Conservation (phyloP, 1,284 basidiomycete species). For the Uromyces viciae-fabae region DNA sequence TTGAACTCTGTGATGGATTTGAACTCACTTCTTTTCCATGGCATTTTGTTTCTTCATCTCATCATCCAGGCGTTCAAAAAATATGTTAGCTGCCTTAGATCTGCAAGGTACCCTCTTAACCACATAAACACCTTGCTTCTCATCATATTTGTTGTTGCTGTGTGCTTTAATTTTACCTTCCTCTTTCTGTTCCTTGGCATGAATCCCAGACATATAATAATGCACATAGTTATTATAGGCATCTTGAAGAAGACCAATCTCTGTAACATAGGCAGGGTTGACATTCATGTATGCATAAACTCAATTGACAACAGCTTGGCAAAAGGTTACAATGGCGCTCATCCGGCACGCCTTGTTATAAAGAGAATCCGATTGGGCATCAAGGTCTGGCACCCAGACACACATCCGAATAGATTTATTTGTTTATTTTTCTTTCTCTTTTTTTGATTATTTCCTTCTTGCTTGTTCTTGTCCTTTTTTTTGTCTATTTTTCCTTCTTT, state of each 20-base stretch:
- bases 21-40: background rate
- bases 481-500: too few relatives aligned
- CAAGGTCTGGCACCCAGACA: background rate
- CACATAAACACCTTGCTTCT: background rate
- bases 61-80: background rate
- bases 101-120: background rate
- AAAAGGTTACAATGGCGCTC: background rate
- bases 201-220: background rate
- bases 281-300: background rate
- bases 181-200: constrained; percentile 7
- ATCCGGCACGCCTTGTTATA: background rate
- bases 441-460: too few relatives aligned
- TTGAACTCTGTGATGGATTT: background rate
- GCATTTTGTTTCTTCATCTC: background rate
- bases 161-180: background rate
- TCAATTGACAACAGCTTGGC: background rate
- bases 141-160: background rate
- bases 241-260: background rate
- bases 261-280: background rate
- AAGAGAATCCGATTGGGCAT: background rate
- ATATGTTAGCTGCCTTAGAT: constrained; percentile 1
- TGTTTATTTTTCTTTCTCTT: too few relatives aligned
- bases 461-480: too few relatives aligned
- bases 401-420: background rate
- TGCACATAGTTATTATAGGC: background rate